Evolutionary conservation across 108 stramenopile species (phyloP).

Genomic region (Nitzschia putrida): DNA sequence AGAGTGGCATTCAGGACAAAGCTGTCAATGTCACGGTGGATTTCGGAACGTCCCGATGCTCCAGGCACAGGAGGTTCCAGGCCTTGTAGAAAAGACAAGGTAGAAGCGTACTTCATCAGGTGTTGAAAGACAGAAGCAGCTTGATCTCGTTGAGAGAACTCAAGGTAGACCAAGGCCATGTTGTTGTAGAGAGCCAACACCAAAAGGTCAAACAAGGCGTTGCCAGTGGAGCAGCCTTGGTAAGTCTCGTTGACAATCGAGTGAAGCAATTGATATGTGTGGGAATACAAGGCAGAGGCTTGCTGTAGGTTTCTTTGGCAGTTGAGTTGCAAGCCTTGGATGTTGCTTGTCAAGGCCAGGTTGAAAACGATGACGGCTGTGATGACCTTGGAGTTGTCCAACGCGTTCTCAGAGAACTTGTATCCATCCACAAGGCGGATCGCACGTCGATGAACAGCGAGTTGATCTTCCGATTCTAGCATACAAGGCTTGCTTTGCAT

Average conservation of each 20-base stretch:
- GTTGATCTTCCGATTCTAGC: not conserved
- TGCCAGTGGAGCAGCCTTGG: slow-evolving; percentile 1
- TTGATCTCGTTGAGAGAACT: not conserved
- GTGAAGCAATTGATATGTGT: slow-evolving; percentile 5
- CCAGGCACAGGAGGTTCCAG: not conserved
- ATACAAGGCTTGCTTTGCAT: not conserved
- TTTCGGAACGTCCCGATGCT: not conserved
- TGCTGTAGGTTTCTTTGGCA: not conserved
- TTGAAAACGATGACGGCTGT: slow-evolving; percentile 17
- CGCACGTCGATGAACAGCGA: not conserved
- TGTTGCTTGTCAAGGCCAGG: not conserved
- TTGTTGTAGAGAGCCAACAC: slow-evolving; percentile 13
- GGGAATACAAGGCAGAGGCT: slow-evolving; percentile 1
- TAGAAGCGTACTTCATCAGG: slow-evolving; percentile 5
- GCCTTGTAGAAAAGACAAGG: not conserved
- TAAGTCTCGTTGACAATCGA: slow-evolving; percentile 2
- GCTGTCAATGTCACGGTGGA: not conserved
- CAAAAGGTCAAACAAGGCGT: slow-evolving; percentile 5
- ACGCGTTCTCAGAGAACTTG: not conserved
- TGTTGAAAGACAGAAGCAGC: not conserved
- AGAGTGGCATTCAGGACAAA: slow-evolving; percentile 4
- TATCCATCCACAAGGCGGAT: slow-evolving; percentile 8
- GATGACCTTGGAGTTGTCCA: slow-evolving; percentile 2
- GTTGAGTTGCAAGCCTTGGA: not conserved
- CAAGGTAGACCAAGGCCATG: slow-evolving; percentile 7